Percentiles rank a stretch among this genome's conserved stretches.
Evolutionary conservation across 306 rosid genomes (phyloP).

Genomic region (Quercus dentata): DNA sequence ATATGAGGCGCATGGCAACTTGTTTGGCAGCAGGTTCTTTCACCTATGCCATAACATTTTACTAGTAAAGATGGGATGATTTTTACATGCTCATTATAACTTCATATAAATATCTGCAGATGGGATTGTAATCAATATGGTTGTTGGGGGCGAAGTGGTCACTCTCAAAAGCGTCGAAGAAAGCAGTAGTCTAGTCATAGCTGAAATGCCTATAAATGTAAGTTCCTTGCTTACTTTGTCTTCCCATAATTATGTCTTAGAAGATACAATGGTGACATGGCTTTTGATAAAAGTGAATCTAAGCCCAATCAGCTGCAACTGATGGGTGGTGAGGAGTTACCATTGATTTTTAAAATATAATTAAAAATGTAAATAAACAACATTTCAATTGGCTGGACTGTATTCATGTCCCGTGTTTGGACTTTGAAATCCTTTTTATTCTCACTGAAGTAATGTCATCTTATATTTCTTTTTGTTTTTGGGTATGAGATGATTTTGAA

Average conservation of each 20-base stretch:
- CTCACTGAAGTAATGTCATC: background rate
- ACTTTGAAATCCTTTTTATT: background rate
- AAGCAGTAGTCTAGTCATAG: slow-evolving; percentile 67
- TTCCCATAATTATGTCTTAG: background rate
- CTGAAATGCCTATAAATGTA: slow-evolving; percentile 94
- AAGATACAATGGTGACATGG: background rate
- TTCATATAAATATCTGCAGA: slow-evolving; percentile 46
- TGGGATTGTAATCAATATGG: slow-evolving; percentile 93
- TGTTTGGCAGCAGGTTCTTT: slow-evolving; percentile 84
- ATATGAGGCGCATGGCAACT: slow-evolving; percentile 67
- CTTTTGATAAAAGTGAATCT: background rate
- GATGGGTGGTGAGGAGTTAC: background rate
- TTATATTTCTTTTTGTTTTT: background rate
- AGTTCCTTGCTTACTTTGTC: slow-evolving; percentile 27
- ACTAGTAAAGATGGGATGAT: slow-evolving; percentile 13
- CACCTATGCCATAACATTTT: slow-evolving; percentile 24
- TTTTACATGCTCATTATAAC: slow-evolving; percentile 23
- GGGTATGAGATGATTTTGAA: slow-evolving; percentile 14
- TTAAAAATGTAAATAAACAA: background rate
- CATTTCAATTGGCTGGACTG: background rate
- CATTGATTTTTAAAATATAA: background rate
- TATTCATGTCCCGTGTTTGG: background rate
- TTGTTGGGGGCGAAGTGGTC: slow-evolving; percentile 88
- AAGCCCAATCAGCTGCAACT: background rate
- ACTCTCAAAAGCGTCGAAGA: slow-evolving; percentile 77